Evolutionary conservation across 345 rosid genomes (phyloP), one percentile per base, ranked within the genome.

Genomic region (Eucalyptus polyanthemos): DNA sequence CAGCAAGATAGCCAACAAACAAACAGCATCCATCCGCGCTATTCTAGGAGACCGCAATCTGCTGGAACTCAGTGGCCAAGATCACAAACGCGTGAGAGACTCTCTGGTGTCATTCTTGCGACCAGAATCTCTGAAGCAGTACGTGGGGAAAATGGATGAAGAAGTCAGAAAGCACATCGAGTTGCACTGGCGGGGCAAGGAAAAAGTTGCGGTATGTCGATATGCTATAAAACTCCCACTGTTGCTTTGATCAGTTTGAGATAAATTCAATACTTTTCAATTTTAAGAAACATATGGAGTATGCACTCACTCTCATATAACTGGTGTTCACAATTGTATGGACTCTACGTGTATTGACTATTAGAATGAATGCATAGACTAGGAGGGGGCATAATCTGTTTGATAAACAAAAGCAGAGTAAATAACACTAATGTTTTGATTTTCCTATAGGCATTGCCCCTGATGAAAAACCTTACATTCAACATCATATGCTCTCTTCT

Each of bases 71-170:
- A 86, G 86, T 4, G 95, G 93, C 2, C 53, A 91, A 65, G 94
- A 94, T 88, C 96, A 94, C 91, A 94, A 89, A 89, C 92, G 95
- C 1, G 92, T 94, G 5, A 93, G 95, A 81, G 90, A 86, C 21
- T 95, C 95, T 6, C 88, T 94, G 4, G 44, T 92, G 37, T 91
- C 93, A 3, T 94, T 95, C 89, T 42, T 94, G 91, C 92, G 88
- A 89, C 95, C 95, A 16, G 95, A 94, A 87, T 95, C 98, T 8
- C 88, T 97, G 92, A 94, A 90, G 89, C 90, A 90, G 51, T 92
- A 93, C 9, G 89, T 95, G n/a, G 94, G 92, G 42, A 93, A 92
- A 90, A 94, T 95, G 80, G 95, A 95, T 47, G 91, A 56, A 89
- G 95, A 92, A 90, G 92, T 95, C 58, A 92, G 91, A 92, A 25